Evolutionary conservation across 2,329 filamentous ascomycete species (phyloP), one percentile per base, ranked within the genome.

Genomic region (Parasarocladium wereldwijsianum): DNA sequence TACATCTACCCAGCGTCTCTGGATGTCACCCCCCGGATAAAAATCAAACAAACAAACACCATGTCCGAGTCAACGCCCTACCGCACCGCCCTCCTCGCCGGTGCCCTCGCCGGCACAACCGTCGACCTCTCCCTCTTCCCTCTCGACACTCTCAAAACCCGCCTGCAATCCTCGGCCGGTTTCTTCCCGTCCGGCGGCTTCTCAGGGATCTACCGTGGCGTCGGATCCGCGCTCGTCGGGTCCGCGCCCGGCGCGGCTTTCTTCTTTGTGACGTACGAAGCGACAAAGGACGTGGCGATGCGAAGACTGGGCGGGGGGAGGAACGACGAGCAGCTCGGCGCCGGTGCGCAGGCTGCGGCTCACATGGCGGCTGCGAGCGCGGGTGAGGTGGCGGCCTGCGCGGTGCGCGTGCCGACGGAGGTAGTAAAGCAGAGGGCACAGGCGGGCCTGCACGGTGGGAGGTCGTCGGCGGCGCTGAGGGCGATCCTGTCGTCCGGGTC

Each of bases 91-190:
- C 70, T 77, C 44, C 52, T 76, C 64, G 84, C 90, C 42, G 90
- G 90, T 53, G 90, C 76, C 47, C 62, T 94, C 41, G 90, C 90
- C 41, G 90, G 90, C 49, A 90, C 90, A 27, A 93, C 86, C 10
- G 90, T 96, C 55, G 90, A 98, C 69, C 76, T 93, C 46, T 85
- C 85, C 33, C 82, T 98, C 49, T 98, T 82, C 63, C 90, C 90
- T 1, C 84, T 98, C 64, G 92, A 98, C 68, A 98, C 90, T 0
- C 76, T 98, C 50, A 98, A 98, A 61, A 98, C 92, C 24, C 85
- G 90, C 11, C 82, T 98, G 6, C 90, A 98, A 60, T 84, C 85
- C 38, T 70, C 70, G 27, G 52, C 66, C 33, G 75, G 78, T 51
- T 85, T 93, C 62, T 73, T 83, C 47, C 66, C 79, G 33, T 76